These are phyloP conservation scores for Scortechinia acanthostroma DNA, from an alignment of 2,329 filamentous ascomycete genomes.

Conservation along the genomic window DNA sequence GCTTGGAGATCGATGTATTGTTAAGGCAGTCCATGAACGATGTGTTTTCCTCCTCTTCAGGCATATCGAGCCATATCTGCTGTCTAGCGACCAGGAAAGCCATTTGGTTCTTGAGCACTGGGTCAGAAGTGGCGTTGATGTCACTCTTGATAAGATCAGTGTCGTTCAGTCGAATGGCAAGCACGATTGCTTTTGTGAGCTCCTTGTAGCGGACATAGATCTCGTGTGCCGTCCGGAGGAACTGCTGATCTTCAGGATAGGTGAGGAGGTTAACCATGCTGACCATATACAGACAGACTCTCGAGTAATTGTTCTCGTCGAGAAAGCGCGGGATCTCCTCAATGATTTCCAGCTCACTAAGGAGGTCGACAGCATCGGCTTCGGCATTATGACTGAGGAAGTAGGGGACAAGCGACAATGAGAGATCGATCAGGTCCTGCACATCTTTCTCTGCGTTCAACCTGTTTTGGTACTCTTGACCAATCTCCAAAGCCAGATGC, in stretches of 20 bases:
- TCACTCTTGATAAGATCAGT: conserved; percentile 73
- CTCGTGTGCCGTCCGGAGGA: conserved; percentile 83
- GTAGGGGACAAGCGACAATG: conserved; percentile 78
- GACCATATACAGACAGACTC: conserved; percentile 96
- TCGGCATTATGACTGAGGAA: conserved; percentile 97
- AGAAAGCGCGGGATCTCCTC: conserved; percentile 82
- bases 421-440: conserved; percentile 78
- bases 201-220: conserved; percentile 94
- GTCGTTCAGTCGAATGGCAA: conserved; percentile 91
- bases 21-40: conserved; percentile 77
- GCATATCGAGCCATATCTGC: conserved; percentile 72
- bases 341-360: conserved; percentile 97
- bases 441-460: conserved; percentile 77
- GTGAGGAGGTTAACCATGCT: conserved; percentile 97
- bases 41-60: conserved; percentile 31
- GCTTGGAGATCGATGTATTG: conserved; percentile 79
- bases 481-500: conserved; percentile 90
- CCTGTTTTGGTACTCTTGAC: conserved; percentile 84
- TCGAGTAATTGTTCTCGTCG: conserved; percentile 85
- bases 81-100: conserved; percentile 88
- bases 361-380: conserved; percentile 90
- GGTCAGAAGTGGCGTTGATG: conserved; percentile 74
- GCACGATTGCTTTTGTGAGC: conserved; percentile 83
- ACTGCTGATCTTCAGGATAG: conserved; percentile 93
- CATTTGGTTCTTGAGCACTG: conserved; percentile 82